These are phyloP conservation scores for Magnaporthales sp. DNA, from an alignment of 2,329 filamentous ascomycete genomes.

Conservation along the genomic window DNA sequence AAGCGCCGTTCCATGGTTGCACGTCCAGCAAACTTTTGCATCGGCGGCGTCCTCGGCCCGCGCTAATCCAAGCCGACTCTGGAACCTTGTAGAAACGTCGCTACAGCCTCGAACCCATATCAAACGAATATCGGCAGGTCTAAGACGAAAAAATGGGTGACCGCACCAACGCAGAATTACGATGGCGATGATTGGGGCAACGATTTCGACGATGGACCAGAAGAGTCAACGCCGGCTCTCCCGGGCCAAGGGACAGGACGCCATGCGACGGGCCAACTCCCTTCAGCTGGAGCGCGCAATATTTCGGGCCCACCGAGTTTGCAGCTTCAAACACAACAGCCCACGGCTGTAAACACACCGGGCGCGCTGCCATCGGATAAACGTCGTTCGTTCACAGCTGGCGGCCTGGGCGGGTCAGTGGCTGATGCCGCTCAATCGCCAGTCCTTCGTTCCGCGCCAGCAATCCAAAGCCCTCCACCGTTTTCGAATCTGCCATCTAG, in stretches of 20 bases:
- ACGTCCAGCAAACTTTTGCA: neutral
- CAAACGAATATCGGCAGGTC: slow-evolving; percentile 79
- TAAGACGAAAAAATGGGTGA: slow-evolving; percentile 92
- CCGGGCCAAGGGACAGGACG: neutral
- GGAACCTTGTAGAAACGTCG: neutral
- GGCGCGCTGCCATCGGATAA: neutral
- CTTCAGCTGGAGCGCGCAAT: neutral
- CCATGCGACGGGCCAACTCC: neutral
- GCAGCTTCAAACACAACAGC: slow-evolving; percentile 13
- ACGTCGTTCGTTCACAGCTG: slow-evolving; percentile 1
- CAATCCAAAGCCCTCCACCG: neutral
- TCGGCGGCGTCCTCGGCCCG: neutral
- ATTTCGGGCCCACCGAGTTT: slow-evolving; percentile 12
- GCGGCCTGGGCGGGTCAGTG: neutral
- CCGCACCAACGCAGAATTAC: slow-evolving; percentile 78
- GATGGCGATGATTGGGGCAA: slow-evolving; percentile 91
- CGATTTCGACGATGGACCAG: slow-evolving; percentile 53
- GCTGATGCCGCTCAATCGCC: neutral
- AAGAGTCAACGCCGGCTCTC: slow-evolving; percentile 23
- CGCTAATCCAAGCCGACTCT: neutral
- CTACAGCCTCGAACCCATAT: slow-evolving; percentile 36
- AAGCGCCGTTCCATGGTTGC: neutral
- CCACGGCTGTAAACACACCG: neutral
- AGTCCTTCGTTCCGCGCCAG: neutral
- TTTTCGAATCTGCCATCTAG: neutral